These are phyloP conservation scores for Calonectria pseudoreteaudii DNA, from an alignment of 2,329 filamentous ascomycete genomes.

Conservation along the genomic window DNA sequence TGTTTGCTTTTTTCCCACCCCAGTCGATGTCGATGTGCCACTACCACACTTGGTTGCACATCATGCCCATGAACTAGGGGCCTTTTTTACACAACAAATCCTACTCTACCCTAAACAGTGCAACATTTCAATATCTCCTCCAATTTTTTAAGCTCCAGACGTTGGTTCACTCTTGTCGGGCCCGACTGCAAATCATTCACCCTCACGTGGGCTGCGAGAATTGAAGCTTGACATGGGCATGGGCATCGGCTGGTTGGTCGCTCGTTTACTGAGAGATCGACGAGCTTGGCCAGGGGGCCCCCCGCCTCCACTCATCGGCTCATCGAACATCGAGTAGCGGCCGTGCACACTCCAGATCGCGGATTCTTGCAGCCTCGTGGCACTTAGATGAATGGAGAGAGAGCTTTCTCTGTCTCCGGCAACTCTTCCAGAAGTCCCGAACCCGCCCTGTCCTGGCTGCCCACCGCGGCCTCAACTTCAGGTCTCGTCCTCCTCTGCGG, in stretches of 20 bases:
- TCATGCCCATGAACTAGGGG: not conserved
- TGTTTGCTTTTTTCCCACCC: constrained; percentile 39
- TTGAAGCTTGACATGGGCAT: constrained; percentile 20
- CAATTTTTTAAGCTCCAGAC: not conserved
- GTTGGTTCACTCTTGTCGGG: not conserved
- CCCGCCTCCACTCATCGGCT: constrained; percentile 10
- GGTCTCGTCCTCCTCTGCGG: constrained; percentile 1
- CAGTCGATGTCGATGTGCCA: constrained; percentile 30
- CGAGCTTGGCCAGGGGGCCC: constrained; percentile 1
- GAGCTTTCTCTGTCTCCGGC: constrained; percentile 10
- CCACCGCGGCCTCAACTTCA: constrained; percentile 8
- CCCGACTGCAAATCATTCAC: not conserved
- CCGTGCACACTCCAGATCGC: constrained; percentile 13
- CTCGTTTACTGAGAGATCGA: constrained; percentile 23
- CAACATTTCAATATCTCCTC: constrained; percentile 5
- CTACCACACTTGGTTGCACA: constrained; percentile 31
- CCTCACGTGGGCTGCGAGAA: not conserved
- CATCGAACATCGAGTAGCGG: not conserved
- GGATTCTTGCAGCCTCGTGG: constrained; percentile 24
- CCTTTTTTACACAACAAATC: constrained; percentile 4
- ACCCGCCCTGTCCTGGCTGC: constrained; percentile 15
- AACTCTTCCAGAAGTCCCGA: constrained; percentile 20
- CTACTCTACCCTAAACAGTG: not conserved
- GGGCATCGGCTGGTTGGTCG: constrained; percentile 25
- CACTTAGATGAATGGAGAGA: constrained; percentile 10